Base-by-base conservation (phyloP, 2,329 filamentous ascomycete genomes). In the Saccharata proteae region DNA sequence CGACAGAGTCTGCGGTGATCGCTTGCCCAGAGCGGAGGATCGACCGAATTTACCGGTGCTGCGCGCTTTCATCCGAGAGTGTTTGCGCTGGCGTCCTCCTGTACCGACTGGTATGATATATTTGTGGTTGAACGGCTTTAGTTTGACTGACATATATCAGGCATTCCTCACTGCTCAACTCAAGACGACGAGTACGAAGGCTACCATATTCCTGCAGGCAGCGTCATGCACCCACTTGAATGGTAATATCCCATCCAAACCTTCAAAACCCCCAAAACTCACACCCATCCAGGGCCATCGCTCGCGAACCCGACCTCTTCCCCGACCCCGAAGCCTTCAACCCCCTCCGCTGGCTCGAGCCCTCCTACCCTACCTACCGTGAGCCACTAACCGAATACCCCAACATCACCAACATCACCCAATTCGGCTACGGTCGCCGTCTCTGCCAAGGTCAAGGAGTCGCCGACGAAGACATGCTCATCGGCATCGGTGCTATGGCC, bases 181-280 rank as follows among this genome's bases (percentile, higher is more conserved):
- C 48, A 64, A 27, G 70, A 75, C 29, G 71, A 76, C 34, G 53
- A 63, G 8, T 76, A 74, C 43, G 54, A 66, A 13, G 69, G 62
- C 19, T 67, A 69, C 48, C 61, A 63, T 36, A 72, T 76, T 29
- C 69, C 69, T 7, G 64, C 62, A n/a, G 71, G 70, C 3, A 59
- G 57, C 30, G 54, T 54, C 5, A 52, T 62, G 31, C 58, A 62
- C 36, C 53, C 58, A 4, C 48, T 59, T 16, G 57, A 61, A 40
- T 62, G 58, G 58, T 58, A 40, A 49, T 12, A 4, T n/a, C 14
- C 16, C 6, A 21, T 13, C 5, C 9, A n/a, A 32, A 32, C 16
- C 10, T 31, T 19, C 11, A 29, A 29, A 29, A 10, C 6, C 7
- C 8, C 14, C 24, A 15, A 11, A 7, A 22, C 32, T 43, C 45